Percentiles rank a stretch among this genome's conserved stretches.
These are phyloP conservation scores for Cynara cardunculus DNA, from an alignment of 129 eudicot genomes.

Conservation along the genomic window DNA sequence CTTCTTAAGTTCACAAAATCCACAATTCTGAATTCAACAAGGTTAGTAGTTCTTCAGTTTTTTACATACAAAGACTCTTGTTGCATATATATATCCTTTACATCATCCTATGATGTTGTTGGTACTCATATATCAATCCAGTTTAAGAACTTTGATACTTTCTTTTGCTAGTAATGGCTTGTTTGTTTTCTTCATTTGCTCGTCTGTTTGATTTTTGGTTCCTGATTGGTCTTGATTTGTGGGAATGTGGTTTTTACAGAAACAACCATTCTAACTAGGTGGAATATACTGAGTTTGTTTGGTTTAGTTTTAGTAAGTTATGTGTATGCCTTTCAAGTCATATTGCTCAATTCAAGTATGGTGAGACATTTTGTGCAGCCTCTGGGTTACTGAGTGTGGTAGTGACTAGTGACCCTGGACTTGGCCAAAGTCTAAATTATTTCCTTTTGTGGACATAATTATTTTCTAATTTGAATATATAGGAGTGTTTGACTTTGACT, in stretches of 20 bases:
- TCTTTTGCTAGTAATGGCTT: background rate
- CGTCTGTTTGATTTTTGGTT: background rate
- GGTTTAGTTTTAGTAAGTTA: background rate
- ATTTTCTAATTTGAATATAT: background rate
- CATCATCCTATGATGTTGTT: background rate
- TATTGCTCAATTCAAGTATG: background rate
- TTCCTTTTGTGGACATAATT: background rate
- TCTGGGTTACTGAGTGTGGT: background rate
- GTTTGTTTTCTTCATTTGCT: background rate
- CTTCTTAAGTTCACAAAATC: slow-evolving; percentile 11
- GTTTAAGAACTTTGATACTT: background rate
- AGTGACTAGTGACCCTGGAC: background rate
- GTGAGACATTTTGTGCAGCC: background rate
- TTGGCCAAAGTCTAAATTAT: background rate
- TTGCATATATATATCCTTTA: slow-evolving; percentile 18
- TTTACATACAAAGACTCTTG: slow-evolving; percentile 1
- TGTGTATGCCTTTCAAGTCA: background rate
- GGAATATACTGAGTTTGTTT: too few species aligned
- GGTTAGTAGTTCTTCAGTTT: slow-evolving; percentile 5
- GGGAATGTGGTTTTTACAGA: background rate
- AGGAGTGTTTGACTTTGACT: slow-evolving; percentile 7
- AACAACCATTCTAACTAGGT: too few species aligned
- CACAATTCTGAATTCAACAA: background rate
- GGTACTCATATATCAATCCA: background rate
- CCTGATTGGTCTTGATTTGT: background rate